These are phyloP conservation scores for Candida xiaguanensis DNA, from an alignment of 805 yeast genomes.

Conservation along the genomic window DNA sequence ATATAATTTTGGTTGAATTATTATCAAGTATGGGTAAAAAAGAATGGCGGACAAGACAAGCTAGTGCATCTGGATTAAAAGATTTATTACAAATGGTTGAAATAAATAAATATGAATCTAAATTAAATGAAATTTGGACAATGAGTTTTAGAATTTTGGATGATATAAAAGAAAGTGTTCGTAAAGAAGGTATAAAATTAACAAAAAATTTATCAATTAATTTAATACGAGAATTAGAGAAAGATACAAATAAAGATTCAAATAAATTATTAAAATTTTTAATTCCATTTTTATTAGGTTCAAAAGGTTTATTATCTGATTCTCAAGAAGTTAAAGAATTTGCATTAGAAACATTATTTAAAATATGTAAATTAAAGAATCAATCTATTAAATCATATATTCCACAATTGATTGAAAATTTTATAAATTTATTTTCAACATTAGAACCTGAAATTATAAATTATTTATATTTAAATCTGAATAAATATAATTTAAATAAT, in stretches of 20 bases:
- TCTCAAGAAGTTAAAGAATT: constrained; percentile 80
- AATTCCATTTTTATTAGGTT: constrained; percentile 77
- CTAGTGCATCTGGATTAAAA: constrained; percentile 67
- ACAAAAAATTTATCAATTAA: constrained; percentile 64
- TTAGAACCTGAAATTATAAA: constrained; percentile 90
- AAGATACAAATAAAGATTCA: constrained; percentile 28
- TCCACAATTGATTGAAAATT: constrained; percentile 63
- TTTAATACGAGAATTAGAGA: constrained; percentile 55
- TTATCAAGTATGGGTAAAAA: constrained; percentile 66
- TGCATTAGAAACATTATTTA: constrained; percentile 71
- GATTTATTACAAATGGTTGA: constrained; percentile 66
- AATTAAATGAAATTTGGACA: constrained; percentile 71
- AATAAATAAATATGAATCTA: constrained; percentile 46
- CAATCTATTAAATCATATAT: constrained; percentile 60
- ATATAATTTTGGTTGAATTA: constrained; percentile 60
- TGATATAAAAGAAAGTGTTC: constrained; percentile 90
- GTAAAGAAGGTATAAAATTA: constrained; percentile 71
- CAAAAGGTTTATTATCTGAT: constrained; percentile 75
- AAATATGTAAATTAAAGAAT: constrained; percentile 64
- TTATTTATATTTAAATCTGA: constrained; percentile 83
- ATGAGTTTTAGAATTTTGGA: constrained; percentile 88
- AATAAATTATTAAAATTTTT: constrained; percentile 50
- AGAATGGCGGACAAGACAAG: constrained; percentile 94
- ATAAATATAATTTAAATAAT: constrained; percentile 70
- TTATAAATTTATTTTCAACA: constrained; percentile 72